Evolutionary conservation across 2,329 filamentous ascomycete genomes (phyloP).

Genomic region (Chaetomium strumarium): DNA sequence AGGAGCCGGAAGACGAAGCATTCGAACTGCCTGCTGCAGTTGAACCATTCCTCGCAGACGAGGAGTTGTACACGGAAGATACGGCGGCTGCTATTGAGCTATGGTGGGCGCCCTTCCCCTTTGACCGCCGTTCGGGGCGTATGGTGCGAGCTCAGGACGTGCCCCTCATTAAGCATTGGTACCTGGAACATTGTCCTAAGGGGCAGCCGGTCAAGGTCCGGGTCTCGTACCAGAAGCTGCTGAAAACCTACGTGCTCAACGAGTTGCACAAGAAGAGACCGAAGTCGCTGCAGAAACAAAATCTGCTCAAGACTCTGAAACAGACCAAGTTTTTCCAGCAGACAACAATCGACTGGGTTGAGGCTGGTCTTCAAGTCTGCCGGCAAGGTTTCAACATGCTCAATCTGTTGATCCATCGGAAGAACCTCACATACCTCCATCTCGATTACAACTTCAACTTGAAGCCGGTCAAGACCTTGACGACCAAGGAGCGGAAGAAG

Average conservation of each 20-base stretch:
- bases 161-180: conserved; percentile 95
- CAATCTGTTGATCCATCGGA: conserved; percentile 93
- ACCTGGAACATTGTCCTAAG: conserved; percentile 87
- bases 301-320: conserved; percentile 82
- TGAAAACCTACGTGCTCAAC: conserved; percentile 94
- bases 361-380: conserved; percentile 96
- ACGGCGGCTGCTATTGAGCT: conserved; percentile 87
- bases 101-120: conserved; percentile 98
- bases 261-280: conserved; percentile 94
- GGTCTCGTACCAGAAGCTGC: conserved; percentile 95
- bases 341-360: conserved; percentile 98
- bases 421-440: conserved; percentile 97
- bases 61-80: conserved; percentile 82
- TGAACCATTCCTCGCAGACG: conserved; percentile 83
- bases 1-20: conserved; percentile 68
- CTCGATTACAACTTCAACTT: conserved; percentile 99
- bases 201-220: conserved; percentile 90
- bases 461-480: conserved; percentile 97
- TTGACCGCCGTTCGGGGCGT: conserved; percentile 84
- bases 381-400: conserved; percentile 99
- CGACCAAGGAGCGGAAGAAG: conserved; percentile 98
- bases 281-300: conserved; percentile 93
- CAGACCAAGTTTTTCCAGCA: conserved; percentile 99
- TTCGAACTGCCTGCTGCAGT: conserved; percentile 76
- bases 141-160: conserved; percentile 98